Base-by-base conservation (phyloP, 2,329 filamentous ascomycete species). In the Pezicula neosporulosa region DNA sequence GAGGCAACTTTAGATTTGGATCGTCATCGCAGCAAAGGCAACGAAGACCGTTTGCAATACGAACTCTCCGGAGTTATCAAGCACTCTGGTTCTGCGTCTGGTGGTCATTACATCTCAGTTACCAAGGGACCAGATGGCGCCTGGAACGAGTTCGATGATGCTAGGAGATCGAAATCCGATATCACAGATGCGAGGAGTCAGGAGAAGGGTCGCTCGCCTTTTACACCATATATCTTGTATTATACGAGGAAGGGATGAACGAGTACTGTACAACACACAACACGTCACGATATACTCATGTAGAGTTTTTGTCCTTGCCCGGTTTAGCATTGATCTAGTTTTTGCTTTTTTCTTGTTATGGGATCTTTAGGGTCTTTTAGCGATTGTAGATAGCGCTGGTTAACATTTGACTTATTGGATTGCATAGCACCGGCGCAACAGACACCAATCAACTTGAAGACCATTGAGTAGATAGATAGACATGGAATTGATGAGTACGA, bases 31-130 rank as follows among this genome's bases (percentile, higher is more conserved):
- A 46, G 48, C 39, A 51, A 51, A 7, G 53, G 36, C 8, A 53
- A 50, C 39, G 43, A 38, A 16, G 43, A 27, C 36, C 33, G 30
- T n/a, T 48, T 60, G 19, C 51, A 41, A 21, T 70, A 69, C 48
- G 56, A 64, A 33, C 57, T 70, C 12, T 45, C 54, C 2, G 58
- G 65, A 9, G 60, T 66, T 3, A 54, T 70, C 9, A 58, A 62
- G 39, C 68, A 70, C 49, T 21, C 15, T 12, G 56, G 54, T 8
- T 47, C 30, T 28, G 35, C 47, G 12, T 13, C 48, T 10, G 35
- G 6, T 13, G 61, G 61, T 9, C 61, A 63, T 49, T 62, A 62
- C 44, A 51, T 56, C 36, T 48, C 48, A 44, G 47, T 54, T 42
- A 51, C 58, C 13, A 54, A 42, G 37, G 50, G 49, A 12, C 50